Evolutionary conservation across 345 rosid species (phyloP).

Genomic region (Raphanus sativus): DNA sequence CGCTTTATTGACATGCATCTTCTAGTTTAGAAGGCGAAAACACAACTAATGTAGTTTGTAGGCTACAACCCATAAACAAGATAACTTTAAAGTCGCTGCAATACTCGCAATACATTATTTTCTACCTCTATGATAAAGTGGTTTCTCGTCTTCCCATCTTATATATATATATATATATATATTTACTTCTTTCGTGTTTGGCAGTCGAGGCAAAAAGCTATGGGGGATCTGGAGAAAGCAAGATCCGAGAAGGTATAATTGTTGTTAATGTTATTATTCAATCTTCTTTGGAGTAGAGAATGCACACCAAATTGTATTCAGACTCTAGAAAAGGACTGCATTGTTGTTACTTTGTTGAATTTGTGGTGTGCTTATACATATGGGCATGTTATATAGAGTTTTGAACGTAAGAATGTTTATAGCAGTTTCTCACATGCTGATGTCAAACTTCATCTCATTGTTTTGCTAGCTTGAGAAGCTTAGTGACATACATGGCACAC

Average conservation of each 20-base stretch:
- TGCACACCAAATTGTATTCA: background rate
- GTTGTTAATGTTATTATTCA: background rate
- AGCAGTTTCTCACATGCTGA: constrained; percentile 18
- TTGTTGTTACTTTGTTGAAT: constrained; percentile 9
- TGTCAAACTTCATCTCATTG: constrained; percentile 29
- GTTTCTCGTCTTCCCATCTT: constrained; percentile 9
- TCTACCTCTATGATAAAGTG: background rate
- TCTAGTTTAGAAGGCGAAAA: too few species aligned
- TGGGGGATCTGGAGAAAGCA: constrained; percentile 30
- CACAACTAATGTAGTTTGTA: too few species aligned
- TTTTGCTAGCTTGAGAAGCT: constrained; percentile 58
- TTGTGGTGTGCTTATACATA: constrained; percentile 14
- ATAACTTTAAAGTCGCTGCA: background rate
- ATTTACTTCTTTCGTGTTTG: constrained; percentile 10
- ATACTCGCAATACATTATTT: background rate
- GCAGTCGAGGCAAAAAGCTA: constrained; percentile 40
- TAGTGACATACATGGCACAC: constrained; percentile 61
- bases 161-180: background rate
- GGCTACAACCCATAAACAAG: too few species aligned
- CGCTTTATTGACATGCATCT: too few species aligned
- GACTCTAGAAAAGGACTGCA: constrained; percentile 3
- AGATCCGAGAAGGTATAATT: constrained; percentile 17
- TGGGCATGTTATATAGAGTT: background rate
- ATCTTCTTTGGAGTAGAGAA: constrained; percentile 10
- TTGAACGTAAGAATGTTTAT: constrained; percentile 9